Evolutionary conservation across 2,329 filamentous ascomycete genomes (phyloP).

Genomic region (Lithohypha guttulata): DNA sequence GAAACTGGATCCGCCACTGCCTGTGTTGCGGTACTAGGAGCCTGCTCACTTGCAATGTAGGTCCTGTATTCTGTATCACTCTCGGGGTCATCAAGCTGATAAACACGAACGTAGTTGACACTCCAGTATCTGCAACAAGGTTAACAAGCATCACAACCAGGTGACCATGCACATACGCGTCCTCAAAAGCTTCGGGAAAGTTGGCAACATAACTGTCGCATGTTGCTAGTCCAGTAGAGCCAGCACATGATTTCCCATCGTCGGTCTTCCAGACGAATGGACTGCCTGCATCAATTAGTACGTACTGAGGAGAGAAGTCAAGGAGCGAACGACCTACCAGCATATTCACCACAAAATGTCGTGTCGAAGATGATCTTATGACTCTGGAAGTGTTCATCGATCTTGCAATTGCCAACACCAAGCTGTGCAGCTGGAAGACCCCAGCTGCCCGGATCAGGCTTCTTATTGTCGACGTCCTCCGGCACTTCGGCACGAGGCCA

Average conservation of each 20-base stretch:
- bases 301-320: no score
- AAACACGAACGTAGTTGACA: slow-evolving; percentile 20
- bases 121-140: no score
- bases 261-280: slow-evolving; percentile 28
- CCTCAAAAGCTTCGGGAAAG: slow-evolving; percentile 15
- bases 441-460: slow-evolving; percentile 34
- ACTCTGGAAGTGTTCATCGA: slow-evolving; percentile 53
- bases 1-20: slow-evolving; percentile 5
- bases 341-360: slow-evolving; percentile 73
- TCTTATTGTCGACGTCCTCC: slow-evolving; percentile 30
- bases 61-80: slow-evolving; percentile 9
- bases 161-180: no score
- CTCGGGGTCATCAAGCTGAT: slow-evolving; percentile 16
- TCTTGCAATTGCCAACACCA: slow-evolving; percentile 50
- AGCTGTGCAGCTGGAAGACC: slow-evolving; percentile 47
- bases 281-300: no score
- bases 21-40: slow-evolving; percentile 12
- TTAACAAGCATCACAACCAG: no score
- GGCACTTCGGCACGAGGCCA: slow-evolving; percentile 33
- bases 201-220: slow-evolving; percentile 19
- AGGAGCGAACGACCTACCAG: slow-evolving; percentile 47
- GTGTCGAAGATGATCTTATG: slow-evolving; percentile 67
- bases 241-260: slow-evolving; percentile 13
- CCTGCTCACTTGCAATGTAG: slow-evolving; percentile 18
- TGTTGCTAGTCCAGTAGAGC: slow-evolving; percentile 12